Conservation (phyloP, 176 grass and related monocot genomes). For the Lolium perenne region DNA sequence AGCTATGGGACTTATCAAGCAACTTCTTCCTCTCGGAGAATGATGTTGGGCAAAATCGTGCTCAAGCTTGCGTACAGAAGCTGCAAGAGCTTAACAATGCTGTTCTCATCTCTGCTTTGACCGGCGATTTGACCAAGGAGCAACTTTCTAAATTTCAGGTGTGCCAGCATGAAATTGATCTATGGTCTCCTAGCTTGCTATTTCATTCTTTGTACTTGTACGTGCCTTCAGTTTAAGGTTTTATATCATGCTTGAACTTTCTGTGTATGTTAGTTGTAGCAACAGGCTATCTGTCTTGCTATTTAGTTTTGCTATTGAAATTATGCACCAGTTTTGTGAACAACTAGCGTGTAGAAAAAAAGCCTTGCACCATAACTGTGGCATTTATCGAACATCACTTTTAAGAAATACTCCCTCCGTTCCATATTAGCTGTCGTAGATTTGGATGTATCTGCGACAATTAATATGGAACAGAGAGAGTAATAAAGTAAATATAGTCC, state of each 20-base stretch:
- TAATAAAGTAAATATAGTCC: neutral
- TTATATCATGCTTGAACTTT: neutral
- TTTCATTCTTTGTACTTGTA: slow-evolving; percentile 3
- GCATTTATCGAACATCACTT: neutral
- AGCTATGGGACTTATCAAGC: slow-evolving; percentile 84
- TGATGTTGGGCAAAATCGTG: slow-evolving; percentile 76
- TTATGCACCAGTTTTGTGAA: neutral
- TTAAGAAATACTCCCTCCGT: neutral
- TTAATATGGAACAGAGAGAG: too few species aligned
- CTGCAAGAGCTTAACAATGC: slow-evolving; percentile 91
- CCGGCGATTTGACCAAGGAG: slow-evolving; percentile 61
- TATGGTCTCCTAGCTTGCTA: neutral
- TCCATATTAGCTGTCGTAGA: too few species aligned
- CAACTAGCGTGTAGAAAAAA: neutral
- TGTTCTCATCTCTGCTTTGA: slow-evolving; percentile 65
- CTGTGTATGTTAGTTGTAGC: neutral
- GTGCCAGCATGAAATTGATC: neutral
- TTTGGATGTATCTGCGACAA: too few species aligned
- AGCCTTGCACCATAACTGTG: neutral
- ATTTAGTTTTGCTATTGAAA: slow-evolving; percentile 4
- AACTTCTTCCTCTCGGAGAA: slow-evolving; percentile 86
- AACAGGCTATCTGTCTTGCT: slow-evolving; percentile 14
- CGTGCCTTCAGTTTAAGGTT: neutral
- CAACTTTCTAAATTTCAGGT: slow-evolving; percentile 78
- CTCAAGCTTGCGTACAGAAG: slow-evolving; percentile 61